phyloP scores from a whole-genome alignment of 1,284 basidiomycete genomes.

The Moesziomyces antarcticus region DNA sequence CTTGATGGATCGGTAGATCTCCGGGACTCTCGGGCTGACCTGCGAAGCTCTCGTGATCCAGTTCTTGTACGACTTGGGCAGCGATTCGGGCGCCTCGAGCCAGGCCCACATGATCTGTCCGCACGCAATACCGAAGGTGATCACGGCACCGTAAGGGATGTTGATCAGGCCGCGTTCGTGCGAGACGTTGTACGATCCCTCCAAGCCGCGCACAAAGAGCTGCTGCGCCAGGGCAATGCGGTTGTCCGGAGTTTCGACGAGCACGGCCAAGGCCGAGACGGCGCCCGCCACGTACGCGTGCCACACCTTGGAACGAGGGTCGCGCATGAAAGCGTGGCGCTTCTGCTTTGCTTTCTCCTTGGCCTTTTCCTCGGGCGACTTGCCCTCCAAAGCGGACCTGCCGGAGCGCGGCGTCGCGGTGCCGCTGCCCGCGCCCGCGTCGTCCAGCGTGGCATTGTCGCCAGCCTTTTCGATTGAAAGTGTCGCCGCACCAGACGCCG shows the following conservation, averaged over 20 bases:
- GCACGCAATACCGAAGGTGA: constrained; percentile 85
- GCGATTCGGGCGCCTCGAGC: constrained; percentile 71
- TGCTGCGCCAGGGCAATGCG: constrained; percentile 86
- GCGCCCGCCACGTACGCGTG: constrained; percentile 88
- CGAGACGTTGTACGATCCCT: constrained; percentile 83
- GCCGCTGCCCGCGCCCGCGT: constrained; percentile 24
- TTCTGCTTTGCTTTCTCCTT: constrained; percentile 53
- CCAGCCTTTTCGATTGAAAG: constrained; percentile 16
- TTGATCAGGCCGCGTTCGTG: constrained; percentile 73
- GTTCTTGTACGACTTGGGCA: constrained; percentile 53
- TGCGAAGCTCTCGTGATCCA: constrained; percentile 66
- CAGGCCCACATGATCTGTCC: constrained; percentile 84
- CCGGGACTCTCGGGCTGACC: constrained; percentile 40
- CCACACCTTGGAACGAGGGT: constrained; percentile 74
- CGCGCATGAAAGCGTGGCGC: constrained; percentile 57
- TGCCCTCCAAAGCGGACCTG: constrained; percentile 47
- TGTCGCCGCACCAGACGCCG: constrained; percentile 4
- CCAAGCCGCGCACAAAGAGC: constrained; percentile 83
- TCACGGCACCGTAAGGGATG: constrained; percentile 84
- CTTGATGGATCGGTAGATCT: constrained; percentile 30
- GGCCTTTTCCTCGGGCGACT: constrained; percentile 47
- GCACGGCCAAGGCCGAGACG: constrained; percentile 80
- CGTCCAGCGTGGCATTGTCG: constrained; percentile 19
- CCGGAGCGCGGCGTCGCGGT: constrained; percentile 54
- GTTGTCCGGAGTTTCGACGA: constrained; percentile 81